These are phyloP conservation scores for Venturia pyrina DNA, from an alignment of 2,329 filamentous ascomycete genomes.

Conservation along the genomic window DNA sequence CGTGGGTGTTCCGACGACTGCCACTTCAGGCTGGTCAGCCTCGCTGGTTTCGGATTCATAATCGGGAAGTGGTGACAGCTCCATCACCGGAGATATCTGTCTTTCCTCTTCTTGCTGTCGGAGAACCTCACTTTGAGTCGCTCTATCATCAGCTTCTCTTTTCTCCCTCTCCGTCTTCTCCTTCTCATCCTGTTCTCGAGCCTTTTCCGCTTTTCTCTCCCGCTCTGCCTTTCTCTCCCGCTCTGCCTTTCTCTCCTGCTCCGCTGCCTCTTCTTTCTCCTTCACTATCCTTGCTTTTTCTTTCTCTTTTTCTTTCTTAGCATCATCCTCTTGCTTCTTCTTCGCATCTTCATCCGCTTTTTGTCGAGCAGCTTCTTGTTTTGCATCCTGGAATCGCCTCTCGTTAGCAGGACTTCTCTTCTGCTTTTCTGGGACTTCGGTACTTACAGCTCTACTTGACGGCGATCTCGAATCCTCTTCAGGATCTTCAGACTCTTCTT, in stretches of 20 bases:
- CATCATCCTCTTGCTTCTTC: not conserved
- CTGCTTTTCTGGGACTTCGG: not conserved
- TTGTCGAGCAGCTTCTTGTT: not conserved
- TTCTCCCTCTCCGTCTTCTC: too few species aligned
- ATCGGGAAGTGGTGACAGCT: not conserved
- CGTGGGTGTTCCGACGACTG: not conserved
- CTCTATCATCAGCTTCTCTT: too few species aligned
- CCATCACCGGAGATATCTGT: too few species aligned
- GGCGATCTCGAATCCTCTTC: not conserved
- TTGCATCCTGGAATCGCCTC: not conserved
- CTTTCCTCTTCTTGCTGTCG: too few species aligned
- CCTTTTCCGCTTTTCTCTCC: not conserved
- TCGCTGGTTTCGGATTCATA: not conserved
- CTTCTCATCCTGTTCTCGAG: too few species aligned
- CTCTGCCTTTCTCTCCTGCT: not conserved
- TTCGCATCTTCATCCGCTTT: not conserved
- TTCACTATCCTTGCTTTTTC: not conserved
- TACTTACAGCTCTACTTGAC: not conserved
- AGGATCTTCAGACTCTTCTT: not conserved
- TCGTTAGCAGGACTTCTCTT: not conserved
- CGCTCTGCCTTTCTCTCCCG: not conserved
- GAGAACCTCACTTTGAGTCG: too few species aligned
- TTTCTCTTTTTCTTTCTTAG: not conserved
- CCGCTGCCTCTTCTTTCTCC: not conserved
- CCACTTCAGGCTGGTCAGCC: not conserved